phyloP scores from a whole-genome alignment of 495 filamentous ascomycete genomes.

The Arthonia radiata region DNA sequence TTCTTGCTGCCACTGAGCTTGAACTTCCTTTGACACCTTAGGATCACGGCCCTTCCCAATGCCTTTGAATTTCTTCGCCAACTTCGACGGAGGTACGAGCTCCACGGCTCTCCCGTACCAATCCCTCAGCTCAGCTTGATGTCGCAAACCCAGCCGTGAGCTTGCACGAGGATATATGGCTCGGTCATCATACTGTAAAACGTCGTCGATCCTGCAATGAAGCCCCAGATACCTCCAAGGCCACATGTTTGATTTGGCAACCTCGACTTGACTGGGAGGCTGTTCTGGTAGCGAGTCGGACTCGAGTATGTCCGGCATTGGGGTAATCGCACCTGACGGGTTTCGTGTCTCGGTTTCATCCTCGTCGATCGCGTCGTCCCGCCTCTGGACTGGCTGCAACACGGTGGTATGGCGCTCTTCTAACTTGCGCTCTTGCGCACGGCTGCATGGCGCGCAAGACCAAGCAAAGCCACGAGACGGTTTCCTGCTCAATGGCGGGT shows the following conservation, averaged over 20 bases:
- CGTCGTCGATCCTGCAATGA: slow-evolving; percentile 90
- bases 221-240: slow-evolving; percentile 89
- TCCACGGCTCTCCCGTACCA: slow-evolving; percentile 75
- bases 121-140: slow-evolving; percentile 62
- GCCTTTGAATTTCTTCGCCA: slow-evolving; percentile 51
- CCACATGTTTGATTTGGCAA: slow-evolving; percentile 80
- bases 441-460: slow-evolving; percentile 88
- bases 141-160: slow-evolving; percentile 71
- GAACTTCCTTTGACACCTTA: slow-evolving; percentile 52
- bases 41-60: slow-evolving; percentile 36
- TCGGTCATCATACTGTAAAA: slow-evolving; percentile 87
- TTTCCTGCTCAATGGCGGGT: slow-evolving; percentile 80
- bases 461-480: slow-evolving; percentile 94
- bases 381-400: slow-evolving; percentile 5
- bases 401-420: slow-evolving; percentile 74
- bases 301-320: slow-evolving; percentile 30
- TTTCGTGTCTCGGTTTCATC: slow-evolving; percentile 52
- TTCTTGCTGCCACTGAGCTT: slow-evolving; percentile 57
- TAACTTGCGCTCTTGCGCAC: slow-evolving; percentile 74
- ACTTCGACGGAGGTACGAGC: slow-evolving; percentile 67
- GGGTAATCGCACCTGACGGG: slow-evolving; percentile 21
- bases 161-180: slow-evolving; percentile 82
- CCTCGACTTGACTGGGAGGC: slow-evolving; percentile 68
- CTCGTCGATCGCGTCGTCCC: slow-evolving; percentile 26
- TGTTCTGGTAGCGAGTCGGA: slow-evolving; percentile 30